Evolutionary conservation across 1,139 yeast species (phyloP).

Genomic region (Geotrichum histeridarum): DNA sequence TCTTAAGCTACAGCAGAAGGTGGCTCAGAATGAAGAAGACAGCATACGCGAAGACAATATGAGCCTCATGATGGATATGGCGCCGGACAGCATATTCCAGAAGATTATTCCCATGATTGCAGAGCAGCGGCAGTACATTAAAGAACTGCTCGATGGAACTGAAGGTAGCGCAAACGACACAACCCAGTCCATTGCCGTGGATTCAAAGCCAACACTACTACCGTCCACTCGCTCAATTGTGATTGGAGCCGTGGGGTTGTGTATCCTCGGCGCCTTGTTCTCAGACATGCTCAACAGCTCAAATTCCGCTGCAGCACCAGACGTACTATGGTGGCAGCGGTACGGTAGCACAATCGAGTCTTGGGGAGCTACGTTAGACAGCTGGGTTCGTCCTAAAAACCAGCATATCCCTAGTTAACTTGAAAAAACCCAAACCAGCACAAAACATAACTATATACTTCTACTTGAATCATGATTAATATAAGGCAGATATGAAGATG

Average conservation of each 20-base stretch:
- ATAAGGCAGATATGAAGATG: too few species aligned
- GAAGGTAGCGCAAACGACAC: not conserved
- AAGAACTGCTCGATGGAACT: constrained; percentile 9
- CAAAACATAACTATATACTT: too few species aligned
- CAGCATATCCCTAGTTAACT: constrained; percentile 14
- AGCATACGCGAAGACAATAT: not conserved
- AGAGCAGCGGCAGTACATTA: constrained; percentile 15
- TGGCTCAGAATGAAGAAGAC: not conserved
- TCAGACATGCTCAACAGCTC: not conserved
- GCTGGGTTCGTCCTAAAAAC: constrained; percentile 16
- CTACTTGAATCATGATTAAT: too few species aligned
- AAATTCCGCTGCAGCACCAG: not conserved
- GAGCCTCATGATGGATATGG: constrained; percentile 5
- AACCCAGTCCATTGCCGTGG: not conserved
- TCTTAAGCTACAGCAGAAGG: too few species aligned
- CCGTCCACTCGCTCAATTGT: not conserved
- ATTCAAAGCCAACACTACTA: not conserved
- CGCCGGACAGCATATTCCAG: constrained; percentile 14
- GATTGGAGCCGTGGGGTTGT: constrained; percentile 1
- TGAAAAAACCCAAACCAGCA: not conserved
- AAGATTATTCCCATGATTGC: constrained; percentile 15
- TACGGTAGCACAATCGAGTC: constrained; percentile 14
- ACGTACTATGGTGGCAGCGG: constrained; percentile 17
- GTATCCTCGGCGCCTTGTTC: not conserved
- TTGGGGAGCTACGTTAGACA: constrained; percentile 14